Percentiles rank a stretch among this genome's conserved stretches.
Evolutionary conservation across 495 filamentous ascomycete species (phyloP).

Genomic region (Immersiella caudata): DNA sequence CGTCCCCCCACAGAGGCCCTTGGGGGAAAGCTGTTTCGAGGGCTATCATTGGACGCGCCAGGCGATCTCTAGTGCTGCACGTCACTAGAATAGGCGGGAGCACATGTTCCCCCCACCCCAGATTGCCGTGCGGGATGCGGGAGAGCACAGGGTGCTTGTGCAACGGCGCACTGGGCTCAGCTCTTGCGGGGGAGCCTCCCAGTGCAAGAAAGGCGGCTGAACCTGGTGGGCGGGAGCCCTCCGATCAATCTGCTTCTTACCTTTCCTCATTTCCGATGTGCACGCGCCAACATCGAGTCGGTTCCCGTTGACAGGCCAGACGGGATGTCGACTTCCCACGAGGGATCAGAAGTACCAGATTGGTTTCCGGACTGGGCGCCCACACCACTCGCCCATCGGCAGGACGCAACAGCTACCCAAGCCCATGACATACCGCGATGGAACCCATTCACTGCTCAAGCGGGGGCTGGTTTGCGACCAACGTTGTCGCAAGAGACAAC

Average conservation of each 20-base stretch:
- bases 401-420: no score
- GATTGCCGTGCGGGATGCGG: no score
- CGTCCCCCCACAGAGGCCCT: background rate
- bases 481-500: background rate
- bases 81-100: constrained; percentile 3
- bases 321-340: constrained; percentile 13
- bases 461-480: background rate
- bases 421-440: background rate
- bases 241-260: background rate
- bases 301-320: background rate
- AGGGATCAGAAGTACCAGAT: constrained; percentile 13
- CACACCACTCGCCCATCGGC: background rate
- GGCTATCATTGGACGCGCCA: background rate
- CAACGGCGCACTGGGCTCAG: background rate
- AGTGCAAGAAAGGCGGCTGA: no score
- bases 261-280: background rate
- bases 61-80: constrained; percentile 2
- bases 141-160: no score
- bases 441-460: background rate
- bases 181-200: no score
- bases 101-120: no score
- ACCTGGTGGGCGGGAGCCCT: no score
- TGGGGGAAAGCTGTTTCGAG: background rate
- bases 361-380: constrained; percentile 19
- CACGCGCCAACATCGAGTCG: constrained; percentile 5